phyloP scores from a whole-genome alignment of 2,329 filamentous ascomycete species.

The Aureobasidium sp. region DNA sequence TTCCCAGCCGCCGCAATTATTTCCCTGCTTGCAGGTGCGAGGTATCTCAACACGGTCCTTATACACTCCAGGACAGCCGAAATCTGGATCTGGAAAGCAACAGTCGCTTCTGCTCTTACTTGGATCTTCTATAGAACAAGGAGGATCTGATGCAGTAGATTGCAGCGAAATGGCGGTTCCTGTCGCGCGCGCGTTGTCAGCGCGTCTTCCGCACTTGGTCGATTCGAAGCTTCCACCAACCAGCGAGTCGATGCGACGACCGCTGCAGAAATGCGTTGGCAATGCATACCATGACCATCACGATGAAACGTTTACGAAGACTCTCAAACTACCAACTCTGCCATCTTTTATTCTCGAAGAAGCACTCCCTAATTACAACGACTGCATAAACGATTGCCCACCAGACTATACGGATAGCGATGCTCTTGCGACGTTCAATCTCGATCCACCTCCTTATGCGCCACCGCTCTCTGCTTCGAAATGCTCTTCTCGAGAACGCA shows the following conservation, averaged over 20 bases:
- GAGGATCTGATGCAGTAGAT: not conserved
- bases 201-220: slow-evolving; percentile 1
- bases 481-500: not conserved
- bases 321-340: not conserved
- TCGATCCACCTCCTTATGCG: not conserved
- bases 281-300: not conserved
- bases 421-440: slow-evolving; percentile 24
- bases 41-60: not conserved
- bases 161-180: not conserved
- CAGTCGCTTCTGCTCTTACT: not conserved
- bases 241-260: not conserved
- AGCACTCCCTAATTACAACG: slow-evolving; percentile 36
- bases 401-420: slow-evolving; percentile 38
- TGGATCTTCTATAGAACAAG: not conserved
- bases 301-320: not conserved
- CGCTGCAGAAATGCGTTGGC: slow-evolving; percentile 6
- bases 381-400: slow-evolving; percentile 34
- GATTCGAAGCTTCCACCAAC: slow-evolving; percentile 2
- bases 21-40: not conserved
- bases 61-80: not conserved
- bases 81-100: not conserved
- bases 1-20: slow-evolving; percentile 9
- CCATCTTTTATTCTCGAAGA: not conserved
- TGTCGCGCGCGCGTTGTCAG: slow-evolving; percentile 6
- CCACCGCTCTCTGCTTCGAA: not conserved